These are phyloP conservation scores for Fagus crenata DNA, from an alignment of 306 rosid species.

Conservation along the genomic window DNA sequence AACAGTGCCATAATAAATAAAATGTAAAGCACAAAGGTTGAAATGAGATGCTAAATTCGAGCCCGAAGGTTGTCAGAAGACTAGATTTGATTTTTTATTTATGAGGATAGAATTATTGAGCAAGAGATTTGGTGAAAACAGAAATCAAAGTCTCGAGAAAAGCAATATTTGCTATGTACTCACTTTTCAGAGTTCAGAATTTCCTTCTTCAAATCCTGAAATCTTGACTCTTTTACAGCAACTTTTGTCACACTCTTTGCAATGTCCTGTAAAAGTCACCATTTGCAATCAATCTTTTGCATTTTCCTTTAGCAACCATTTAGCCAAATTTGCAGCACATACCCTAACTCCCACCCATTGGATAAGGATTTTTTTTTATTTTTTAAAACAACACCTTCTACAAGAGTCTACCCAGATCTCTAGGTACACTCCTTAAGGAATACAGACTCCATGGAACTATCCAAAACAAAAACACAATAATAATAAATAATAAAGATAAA, in stretches of 20 bases:
- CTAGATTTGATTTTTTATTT: neutral
- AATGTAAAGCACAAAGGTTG: neutral
- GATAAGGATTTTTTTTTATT: neutral
- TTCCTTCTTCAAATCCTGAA: slow-evolving; percentile 92
- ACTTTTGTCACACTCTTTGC: slow-evolving; percentile 84
- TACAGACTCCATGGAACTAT: slow-evolving; percentile 8
- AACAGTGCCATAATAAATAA: neutral
- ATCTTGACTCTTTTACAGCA: slow-evolving; percentile 83
- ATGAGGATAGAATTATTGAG: neutral
- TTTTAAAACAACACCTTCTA: neutral
- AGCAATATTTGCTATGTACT: slow-evolving; percentile 34
- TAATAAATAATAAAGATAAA: no score
- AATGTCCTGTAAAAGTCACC: slow-evolving; percentile 56
- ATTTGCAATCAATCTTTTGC: slow-evolving; percentile 21
- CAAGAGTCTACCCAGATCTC: neutral
- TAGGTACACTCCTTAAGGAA: neutral
- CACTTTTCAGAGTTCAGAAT: slow-evolving; percentile 91
- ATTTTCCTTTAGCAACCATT: slow-evolving; percentile 23
- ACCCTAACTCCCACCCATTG: neutral
- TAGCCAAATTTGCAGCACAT: neutral
- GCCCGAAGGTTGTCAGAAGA: neutral
- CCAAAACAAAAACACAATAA: neutral
- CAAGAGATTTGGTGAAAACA: neutral
- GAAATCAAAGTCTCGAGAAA: neutral
- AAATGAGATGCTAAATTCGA: neutral